Evolutionary conservation across 805 yeast genomes (phyloP), one percentile per base, ranked within the genome.

Genomic region (Ascoidea tarda): DNA sequence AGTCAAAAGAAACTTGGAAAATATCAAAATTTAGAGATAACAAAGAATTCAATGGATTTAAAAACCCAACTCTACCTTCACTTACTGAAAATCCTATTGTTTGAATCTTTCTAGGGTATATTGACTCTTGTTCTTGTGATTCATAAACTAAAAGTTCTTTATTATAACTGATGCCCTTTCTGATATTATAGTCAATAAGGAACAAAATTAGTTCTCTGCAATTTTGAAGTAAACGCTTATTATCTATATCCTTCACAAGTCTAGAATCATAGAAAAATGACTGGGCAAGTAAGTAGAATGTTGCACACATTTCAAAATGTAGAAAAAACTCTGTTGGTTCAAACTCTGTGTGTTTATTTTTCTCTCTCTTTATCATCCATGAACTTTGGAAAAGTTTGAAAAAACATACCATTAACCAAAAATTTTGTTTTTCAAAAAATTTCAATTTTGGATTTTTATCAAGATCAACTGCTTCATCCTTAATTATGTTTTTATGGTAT

Each of bases 261-360:
- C 63, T 61, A 6, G 78, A 63, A 5, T 77, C 65, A 53, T 72
- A 76, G 0, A 81, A 75, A 14, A 79, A 67, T 54, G 69, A 69
- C 54, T 79, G 84, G 0, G 77, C 74, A 58, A 79, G 74, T 54
- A 84, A 83, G 6, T 83, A 74, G 0, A 87, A 73, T 4, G 81
- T 85, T 52, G 86, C 82, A 54, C 82, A 64, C 52, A 63, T 61
- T 49, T 63, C 63, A 55, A 64, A 65, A 51, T 62, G 64, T 5
- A 65, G 59, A 16, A 69, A 64, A 72, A 90, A 93, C 51, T 87
- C 91, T 42, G 86, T 87, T 48, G 81, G 81, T 62, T 91, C 99
- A 63, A 85, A 93, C 62, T 90, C 96, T 6, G 93, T 89, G 64
- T 91, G 99, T 54, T 79, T 82, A 5, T 76, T 72, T 4, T 80